Percentiles rank a stretch among this genome's conserved stretches.
phyloP scores from a whole-genome alignment of 1,139 yeast species.

The Scheffersomyces lignicola region DNA sequence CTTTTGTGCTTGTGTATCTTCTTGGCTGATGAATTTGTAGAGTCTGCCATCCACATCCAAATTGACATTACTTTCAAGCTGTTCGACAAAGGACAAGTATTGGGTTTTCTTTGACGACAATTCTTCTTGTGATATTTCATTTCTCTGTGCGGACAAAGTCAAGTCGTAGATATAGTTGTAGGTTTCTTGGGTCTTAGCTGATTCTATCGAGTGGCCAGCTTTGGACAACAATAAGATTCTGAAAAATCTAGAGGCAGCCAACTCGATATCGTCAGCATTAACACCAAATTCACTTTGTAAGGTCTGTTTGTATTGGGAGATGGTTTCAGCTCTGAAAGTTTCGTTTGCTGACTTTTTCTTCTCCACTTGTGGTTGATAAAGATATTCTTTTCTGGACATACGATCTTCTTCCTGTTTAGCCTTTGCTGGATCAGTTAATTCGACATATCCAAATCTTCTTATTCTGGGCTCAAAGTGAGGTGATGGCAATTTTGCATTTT shows the following conservation, averaged over 20 bases:
- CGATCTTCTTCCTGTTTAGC: slow-evolving; percentile 58
- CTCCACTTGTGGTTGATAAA: slow-evolving; percentile 53
- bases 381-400: slow-evolving; percentile 62
- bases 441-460: slow-evolving; percentile 78
- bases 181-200: slow-evolving; percentile 60
- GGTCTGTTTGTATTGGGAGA: slow-evolving; percentile 15
- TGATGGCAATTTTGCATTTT: slow-evolving; percentile 69
- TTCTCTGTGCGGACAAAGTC: slow-evolving; percentile 42
- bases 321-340: slow-evolving; percentile 19
- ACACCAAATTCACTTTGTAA: slow-evolving; percentile 21
- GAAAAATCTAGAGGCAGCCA: slow-evolving; percentile 54
- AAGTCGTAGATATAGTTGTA: slow-evolving; percentile 50
- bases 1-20: slow-evolving; percentile 19
- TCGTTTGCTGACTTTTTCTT: slow-evolving; percentile 32
- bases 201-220: slow-evolving; percentile 37
- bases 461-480: slow-evolving; percentile 86
- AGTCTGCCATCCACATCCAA: slow-evolving; percentile 33
- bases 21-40: slow-evolving; percentile 20
- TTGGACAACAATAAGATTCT: slow-evolving; percentile 34
- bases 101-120: slow-evolving; percentile 19
- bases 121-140: slow-evolving; percentile 35
- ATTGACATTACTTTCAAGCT: slow-evolving; percentile 18
- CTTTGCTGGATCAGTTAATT: slow-evolving; percentile 48
- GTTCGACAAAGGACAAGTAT: slow-evolving; percentile 24
- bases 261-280: slow-evolving; percentile 30